These are phyloP conservation scores for Plectosphaerella plurivora DNA, from an alignment of 2,329 filamentous ascomycete genomes.

Conservation along the genomic window DNA sequence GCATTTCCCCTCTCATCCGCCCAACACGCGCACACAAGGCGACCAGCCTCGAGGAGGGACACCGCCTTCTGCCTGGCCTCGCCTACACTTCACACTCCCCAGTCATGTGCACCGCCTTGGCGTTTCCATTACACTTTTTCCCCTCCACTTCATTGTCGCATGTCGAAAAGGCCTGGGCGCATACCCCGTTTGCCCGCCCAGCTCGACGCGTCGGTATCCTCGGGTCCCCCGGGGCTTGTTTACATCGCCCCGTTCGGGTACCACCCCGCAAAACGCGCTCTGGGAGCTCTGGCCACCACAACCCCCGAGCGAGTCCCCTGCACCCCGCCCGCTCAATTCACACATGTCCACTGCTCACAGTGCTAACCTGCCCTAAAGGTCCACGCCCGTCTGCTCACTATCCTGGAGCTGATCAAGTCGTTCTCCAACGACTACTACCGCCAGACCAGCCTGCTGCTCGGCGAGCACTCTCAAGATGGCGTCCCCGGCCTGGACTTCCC, in stretches of 20 bases:
- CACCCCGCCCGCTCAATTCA: background rate
- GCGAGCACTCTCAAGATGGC: conserved; percentile 51
- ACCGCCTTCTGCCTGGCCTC: background rate
- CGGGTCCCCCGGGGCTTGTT: background rate
- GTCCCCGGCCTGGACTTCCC: conserved; percentile 30
- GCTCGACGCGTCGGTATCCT: too few species aligned
- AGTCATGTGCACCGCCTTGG: too few species aligned
- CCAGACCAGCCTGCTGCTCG: conserved; percentile 80
- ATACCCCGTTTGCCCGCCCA: too few species aligned
- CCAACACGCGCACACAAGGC: background rate
- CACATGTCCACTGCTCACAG: background rate
- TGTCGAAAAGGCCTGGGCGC: too few species aligned
- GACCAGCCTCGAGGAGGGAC: background rate
- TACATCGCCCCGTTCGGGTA: conserved; percentile 1
- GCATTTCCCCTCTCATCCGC: background rate
- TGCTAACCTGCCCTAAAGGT: conserved; percentile 53
- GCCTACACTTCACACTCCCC: too few species aligned
- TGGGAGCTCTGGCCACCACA: conserved; percentile 7
- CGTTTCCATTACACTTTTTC: too few species aligned
- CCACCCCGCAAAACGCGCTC: too few species aligned
- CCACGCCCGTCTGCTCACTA: conserved; percentile 70
- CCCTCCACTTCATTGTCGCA: too few species aligned
- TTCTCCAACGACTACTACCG: conserved; percentile 82
- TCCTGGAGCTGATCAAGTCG: conserved; percentile 74
- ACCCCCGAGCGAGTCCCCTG: background rate